Base-by-base conservation (phyloP, 768 basidiomycete genomes). In the Phanerochaete carnosa region DNA sequence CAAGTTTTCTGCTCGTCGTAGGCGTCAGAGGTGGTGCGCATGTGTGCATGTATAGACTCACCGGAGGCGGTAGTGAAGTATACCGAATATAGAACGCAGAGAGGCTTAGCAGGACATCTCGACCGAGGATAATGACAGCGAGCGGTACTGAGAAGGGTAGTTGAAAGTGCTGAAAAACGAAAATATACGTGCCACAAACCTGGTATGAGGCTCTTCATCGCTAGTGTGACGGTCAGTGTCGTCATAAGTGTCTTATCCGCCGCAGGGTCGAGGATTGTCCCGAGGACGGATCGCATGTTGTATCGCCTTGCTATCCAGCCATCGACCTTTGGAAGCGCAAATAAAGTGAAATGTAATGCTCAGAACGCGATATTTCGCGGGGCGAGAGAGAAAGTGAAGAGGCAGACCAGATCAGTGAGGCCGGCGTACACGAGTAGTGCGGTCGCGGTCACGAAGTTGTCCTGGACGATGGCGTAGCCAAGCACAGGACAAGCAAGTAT, bases 191-290 rank as follows among this genome's bases (percentile, higher is more conserved):
- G 16, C 8, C 39, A 19, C 87, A 63, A 64, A 95, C 95, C 65
- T 9, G 96, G 96, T 23, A 99, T 77, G 65, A 96, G 77, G 23
- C 85, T 88, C 64, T 91, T 88, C 81, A 90, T 83, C 0, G 94
- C 86, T 62, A 99, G 76, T 0, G 94, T 89, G 50, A 95, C 76
- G 0, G 92, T 93, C 68, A 99, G 77, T 0, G 95, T 98, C 1
- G 97, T 96, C 89, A 99, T 90, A 45, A 99, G 77, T 12, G 85
- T 80, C 74, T 99, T 99, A 81, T 99, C 97, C 2, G 97, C 97
- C 0, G 96, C 94, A 13, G 97, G 97, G 72, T 99, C 97, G 13
- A 99, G 81, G 59, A 98, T 94, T 9, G 92, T 92, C 22, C 97
- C 97, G 22, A 98, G 80, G n/a, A 98, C 94, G 13, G 92, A 86